phyloP scores from a whole-genome alignment of 2,329 filamentous ascomycete genomes.

The Epichloe coenophiala region DNA sequence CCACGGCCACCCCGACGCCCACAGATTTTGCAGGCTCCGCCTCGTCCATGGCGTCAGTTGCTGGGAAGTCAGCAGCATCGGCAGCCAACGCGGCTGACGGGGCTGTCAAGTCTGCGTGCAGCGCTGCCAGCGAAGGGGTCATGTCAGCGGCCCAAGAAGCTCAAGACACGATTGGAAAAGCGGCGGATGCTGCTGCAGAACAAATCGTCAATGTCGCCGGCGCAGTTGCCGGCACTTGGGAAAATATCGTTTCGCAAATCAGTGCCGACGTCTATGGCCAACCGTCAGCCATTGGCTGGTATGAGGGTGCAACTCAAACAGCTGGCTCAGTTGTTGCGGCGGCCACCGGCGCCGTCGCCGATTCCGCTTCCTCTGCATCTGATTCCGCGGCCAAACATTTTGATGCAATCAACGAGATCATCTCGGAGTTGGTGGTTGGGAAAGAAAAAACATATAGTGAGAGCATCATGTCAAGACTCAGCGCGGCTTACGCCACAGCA shows the following conservation, averaged over 20 bases:
- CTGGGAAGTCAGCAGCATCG: slow-evolving; percentile 30
- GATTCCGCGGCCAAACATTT: slow-evolving; percentile 51
- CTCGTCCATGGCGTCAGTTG: slow-evolving; percentile 36
- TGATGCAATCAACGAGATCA: slow-evolving; percentile 52
- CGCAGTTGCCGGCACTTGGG: slow-evolving; percentile 26
- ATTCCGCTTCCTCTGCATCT: slow-evolving; percentile 38
- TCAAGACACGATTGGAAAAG: slow-evolving; percentile 24
- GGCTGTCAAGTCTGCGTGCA: slow-evolving; percentile 37
- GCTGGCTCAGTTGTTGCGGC: slow-evolving; percentile 47
- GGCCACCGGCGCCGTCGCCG: slow-evolving; percentile 33
- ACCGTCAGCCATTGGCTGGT: slow-evolving; percentile 44
- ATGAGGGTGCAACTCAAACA: slow-evolving; percentile 29
- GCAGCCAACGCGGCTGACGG: slow-evolving; percentile 34
- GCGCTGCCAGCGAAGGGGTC: slow-evolving; percentile 28
- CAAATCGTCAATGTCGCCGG: slow-evolving; percentile 23
- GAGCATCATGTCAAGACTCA: slow-evolving; percentile 60
- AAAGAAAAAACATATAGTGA: slow-evolving; percentile 74
- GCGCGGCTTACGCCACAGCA: slow-evolving; percentile 58
- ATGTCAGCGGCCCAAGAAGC: slow-evolving; percentile 25
- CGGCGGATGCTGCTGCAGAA: slow-evolving; percentile 32
- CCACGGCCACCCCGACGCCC: slow-evolving; percentile 47
- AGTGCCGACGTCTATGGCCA: slow-evolving; percentile 59
- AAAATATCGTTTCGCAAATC: slow-evolving; percentile 41
- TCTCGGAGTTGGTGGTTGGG: slow-evolving; percentile 64
- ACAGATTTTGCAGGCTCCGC: slow-evolving; percentile 35